Base-by-base conservation (phyloP, 768 basidiomycete species). In the Neoboletus brunneissimus region DNA sequence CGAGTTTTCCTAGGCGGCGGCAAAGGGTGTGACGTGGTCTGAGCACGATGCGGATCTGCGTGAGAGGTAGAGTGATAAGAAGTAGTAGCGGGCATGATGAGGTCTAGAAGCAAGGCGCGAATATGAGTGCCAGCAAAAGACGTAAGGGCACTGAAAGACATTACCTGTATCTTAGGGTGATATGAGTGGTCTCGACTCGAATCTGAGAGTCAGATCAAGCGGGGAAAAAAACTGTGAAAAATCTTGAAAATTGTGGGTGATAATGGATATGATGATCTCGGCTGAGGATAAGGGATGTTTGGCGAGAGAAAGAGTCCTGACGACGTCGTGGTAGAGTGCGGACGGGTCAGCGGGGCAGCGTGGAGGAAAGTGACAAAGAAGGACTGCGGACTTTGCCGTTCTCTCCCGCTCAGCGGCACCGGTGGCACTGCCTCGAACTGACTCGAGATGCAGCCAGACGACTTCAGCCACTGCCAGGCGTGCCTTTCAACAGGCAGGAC, bases 401-500 rank as follows among this genome's bases (percentile, higher is more conserved):
- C 29, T 12, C 46, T 52, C 65, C 53, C 60, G 29, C 29, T 9
- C 1, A 58, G 47, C 71, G 67, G 70, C 49, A 54, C 71, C 67
- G 69, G 16, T 43, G 29, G 58, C 71, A 60, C 60, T 50, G 68
- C 67, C 52, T 35, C 41, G n/a, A 9, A 15, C 43, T 51, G 55
- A 57, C 54, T 65, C 54, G 35, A 20, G 22, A 56, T 55, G 59
- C 32, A 16, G 10, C 35, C 29, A 13, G 57, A 32, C n/a, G 1
- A 27, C 31, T 46, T 55, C 18, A 27, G 78, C 66, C 87, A 87
- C 61, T 73, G 75, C 49, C 75, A 69, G 3, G 78, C 79, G 54
- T 61, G 44, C 23, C 76, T 89, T 11, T 75, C 82, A 8, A 88
- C 87, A 0, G 85, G 86, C 4, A 74, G 80, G 35, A 77, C 75